These are phyloP conservation scores for Sporisorium exsertum DNA, from an alignment of 1,284 basidiomycete species.

Conservation along the genomic window DNA sequence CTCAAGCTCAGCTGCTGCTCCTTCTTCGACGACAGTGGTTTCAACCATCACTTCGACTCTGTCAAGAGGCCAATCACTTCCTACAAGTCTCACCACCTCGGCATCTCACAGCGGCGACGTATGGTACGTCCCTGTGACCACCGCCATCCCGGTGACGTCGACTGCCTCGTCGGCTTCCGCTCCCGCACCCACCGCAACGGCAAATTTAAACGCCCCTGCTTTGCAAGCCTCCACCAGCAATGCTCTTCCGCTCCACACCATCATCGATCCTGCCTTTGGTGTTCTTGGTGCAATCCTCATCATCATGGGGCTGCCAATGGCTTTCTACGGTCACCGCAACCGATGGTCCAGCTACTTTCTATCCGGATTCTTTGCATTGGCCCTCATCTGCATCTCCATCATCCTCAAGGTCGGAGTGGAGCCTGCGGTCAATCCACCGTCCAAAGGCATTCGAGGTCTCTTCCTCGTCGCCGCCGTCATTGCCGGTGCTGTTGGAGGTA, in stretches of 20 bases:
- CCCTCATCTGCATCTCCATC: constrained; percentile 85
- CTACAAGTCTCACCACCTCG: constrained; percentile 34
- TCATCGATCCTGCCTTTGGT: constrained; percentile 86
- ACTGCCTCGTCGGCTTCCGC: constrained; percentile 7
- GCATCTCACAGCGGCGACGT: constrained; percentile 37
- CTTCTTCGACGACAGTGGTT: constrained; percentile 14
- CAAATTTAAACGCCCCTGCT: constrained; percentile 12
- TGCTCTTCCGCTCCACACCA: constrained; percentile 46
- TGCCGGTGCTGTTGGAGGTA: constrained; percentile 84
- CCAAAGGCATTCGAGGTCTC: constrained; percentile 81
- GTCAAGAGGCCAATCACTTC: constrained; percentile 35
- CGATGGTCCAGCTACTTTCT: constrained; percentile 54
- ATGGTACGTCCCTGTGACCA: constrained; percentile 40
- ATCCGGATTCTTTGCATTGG: constrained; percentile 87
- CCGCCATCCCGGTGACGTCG: constrained; percentile 19
- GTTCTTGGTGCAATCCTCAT: constrained; percentile 89
- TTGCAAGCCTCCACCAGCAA: constrained; percentile 8
- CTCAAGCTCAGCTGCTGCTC: constrained; percentile 4
- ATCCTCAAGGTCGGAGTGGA: constrained; percentile 89
- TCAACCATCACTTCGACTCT: constrained; percentile 47
- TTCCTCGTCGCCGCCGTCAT: constrained; percentile 86
- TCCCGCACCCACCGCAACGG: constrained; percentile 9
- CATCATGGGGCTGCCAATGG: constrained; percentile 86
- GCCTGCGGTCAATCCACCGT: constrained; percentile 83
- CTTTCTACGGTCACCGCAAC: constrained; percentile 80